These are phyloP conservation scores for Tricladium varicosporioides DNA, from an alignment of 2,329 filamentous ascomycete species.

Conservation along the genomic window DNA sequence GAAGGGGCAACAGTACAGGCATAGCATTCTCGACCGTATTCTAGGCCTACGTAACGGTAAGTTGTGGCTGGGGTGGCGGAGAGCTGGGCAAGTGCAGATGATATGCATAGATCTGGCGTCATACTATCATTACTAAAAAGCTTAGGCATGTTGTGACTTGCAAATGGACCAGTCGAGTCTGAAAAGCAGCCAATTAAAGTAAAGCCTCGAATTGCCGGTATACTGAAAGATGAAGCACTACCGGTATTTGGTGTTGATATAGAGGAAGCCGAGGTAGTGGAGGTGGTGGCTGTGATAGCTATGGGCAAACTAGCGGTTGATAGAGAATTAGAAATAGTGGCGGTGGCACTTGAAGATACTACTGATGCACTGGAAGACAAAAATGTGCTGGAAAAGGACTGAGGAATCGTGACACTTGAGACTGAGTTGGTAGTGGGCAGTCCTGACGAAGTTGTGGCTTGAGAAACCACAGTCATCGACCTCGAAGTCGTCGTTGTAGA, in stretches of 20 bases:
- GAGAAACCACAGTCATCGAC: not conserved
- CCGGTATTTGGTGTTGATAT: not conserved
- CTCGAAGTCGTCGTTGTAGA: not conserved
- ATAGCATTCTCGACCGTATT: slow-evolving; percentile 38
- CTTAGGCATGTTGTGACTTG: slow-evolving; percentile 33
- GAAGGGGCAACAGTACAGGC: slow-evolving; percentile 26
- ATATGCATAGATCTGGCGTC: slow-evolving; percentile 37
- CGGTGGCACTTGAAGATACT: no score
- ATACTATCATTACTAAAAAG: slow-evolving; percentile 35
- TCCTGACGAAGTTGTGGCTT: not conserved
- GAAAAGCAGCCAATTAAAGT: slow-evolving; percentile 33
- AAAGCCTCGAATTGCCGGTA: slow-evolving; percentile 29
- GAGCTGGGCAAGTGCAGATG: slow-evolving; percentile 30
- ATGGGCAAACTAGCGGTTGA: no score
- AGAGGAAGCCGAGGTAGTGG: not conserved
- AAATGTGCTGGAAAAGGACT: not conserved
- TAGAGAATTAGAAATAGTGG: no score
- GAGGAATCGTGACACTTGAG: not conserved
- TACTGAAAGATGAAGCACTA: no score
- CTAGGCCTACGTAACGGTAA: slow-evolving; percentile 31
- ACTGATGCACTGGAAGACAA: slow-evolving; percentile 5
- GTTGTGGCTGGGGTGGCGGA: slow-evolving; percentile 31
- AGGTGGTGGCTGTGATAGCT: not conserved
- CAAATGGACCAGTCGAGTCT: slow-evolving; percentile 24
- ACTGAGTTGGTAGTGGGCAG: not conserved